Base-by-base conservation (phyloP, 176 grass and related monocot genomes). In the Aegilops sharonensis region DNA sequence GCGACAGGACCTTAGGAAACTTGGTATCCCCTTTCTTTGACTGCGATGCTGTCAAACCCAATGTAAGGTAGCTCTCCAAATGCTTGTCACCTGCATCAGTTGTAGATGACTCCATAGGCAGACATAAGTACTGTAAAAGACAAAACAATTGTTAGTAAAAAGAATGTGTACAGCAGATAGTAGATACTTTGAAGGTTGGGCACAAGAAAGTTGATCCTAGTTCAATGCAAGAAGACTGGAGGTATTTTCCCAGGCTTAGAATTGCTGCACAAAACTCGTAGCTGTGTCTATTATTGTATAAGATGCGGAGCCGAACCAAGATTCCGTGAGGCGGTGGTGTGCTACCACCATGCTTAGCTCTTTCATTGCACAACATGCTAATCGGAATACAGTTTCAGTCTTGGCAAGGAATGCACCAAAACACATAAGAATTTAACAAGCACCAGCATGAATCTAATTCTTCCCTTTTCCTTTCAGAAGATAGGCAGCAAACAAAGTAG, bases 1-100 rank as follows among this genome's bases (percentile, higher is more conserved):
- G 88, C 66, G 85, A 69, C 63, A 98, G 47, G 47, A 95, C 85
- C 78, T 94, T 95, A 37, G 95, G 95, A 82, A 89, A 93, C 37
- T 89, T 81, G 35, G 29, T 50, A 37, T 47, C 32, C 13, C 81
- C 65, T 93, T 93, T 93, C 66, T 82, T 70, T 68, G 85, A 84
- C 43, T 82, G 61, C 17, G 89, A 78, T 82, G 83, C 78, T 73
- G 83, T 95, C 76, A 98, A 77, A 85, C 89, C 95, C 77, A 95
- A 85, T 4, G 91, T 87, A 21, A 78, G 79, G 89, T 90, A 98
- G 59, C 80, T 85, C 86, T 90, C 93, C 80, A 75, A 34, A 83
- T 86, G 82, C 61, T 84, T 74, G 60, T 77, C 87, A n/a, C 78
- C 36, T 9, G 20, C 64, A 60, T 85, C 77, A 73, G 72, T 54